Evolutionary conservation across 805 yeast genomes (phyloP).

Genomic region (Hyphopichia homilentoma): DNA sequence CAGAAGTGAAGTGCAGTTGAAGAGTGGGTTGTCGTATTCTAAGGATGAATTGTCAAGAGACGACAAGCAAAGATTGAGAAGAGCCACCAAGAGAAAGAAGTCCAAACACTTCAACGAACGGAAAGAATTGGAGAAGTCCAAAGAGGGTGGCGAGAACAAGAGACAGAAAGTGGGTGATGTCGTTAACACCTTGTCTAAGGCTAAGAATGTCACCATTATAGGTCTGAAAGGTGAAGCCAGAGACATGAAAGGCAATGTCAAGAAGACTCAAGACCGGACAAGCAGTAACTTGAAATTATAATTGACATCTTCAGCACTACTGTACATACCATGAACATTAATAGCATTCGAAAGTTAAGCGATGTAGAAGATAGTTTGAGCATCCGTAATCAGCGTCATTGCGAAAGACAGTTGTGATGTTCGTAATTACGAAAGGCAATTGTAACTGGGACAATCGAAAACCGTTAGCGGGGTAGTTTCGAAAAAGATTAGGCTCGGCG

Average conservation of each 20-base stretch:
- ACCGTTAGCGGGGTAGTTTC: too few species aligned
- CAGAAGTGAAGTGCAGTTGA: conserved; percentile 57
- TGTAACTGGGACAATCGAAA: too few species aligned
- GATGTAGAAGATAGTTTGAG: too few species aligned
- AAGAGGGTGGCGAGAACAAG: conserved; percentile 30
- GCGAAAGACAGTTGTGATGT: too few species aligned
- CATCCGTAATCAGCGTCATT: too few species aligned
- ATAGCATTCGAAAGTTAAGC: too few species aligned
- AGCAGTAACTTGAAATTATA: conserved; percentile 24
- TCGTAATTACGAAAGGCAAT: too few species aligned
- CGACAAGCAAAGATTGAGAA: conserved; percentile 81
- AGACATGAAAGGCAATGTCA: conserved; percentile 66
- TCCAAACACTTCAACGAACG: conserved; percentile 47
- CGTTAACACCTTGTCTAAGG: conserved; percentile 65
- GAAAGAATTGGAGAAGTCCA: conserved; percentile 23
- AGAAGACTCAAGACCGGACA: conserved; percentile 38
- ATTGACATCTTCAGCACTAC: too few species aligned
- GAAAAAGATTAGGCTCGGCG: too few species aligned
- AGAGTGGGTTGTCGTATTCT: conserved; percentile 76
- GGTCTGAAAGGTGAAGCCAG: conserved; percentile 72
- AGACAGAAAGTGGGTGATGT: conserved; percentile 59
- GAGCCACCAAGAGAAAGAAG: conserved; percentile 81
- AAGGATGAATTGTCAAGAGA: conserved; percentile 79
- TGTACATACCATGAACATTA: too few species aligned
- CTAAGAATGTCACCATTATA: conserved; percentile 74